Base-by-base conservation (phyloP, 2,329 filamentous ascomycete species). In the Clonostachys chloroleuca region DNA sequence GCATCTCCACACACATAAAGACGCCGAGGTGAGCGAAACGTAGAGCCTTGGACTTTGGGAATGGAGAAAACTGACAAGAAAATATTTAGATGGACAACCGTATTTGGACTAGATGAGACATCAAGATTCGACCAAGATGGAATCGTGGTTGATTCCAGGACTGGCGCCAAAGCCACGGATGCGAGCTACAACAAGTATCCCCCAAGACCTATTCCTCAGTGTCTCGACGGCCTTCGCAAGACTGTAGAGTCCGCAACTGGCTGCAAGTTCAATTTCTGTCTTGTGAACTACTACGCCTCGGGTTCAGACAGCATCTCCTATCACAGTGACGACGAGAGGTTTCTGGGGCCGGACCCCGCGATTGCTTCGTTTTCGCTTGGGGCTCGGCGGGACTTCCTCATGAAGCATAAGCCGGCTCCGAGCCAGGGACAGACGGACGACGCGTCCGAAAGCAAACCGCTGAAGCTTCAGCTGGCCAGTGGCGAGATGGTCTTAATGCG, bases 401-500 rank as follows among this genome's bases (percentile, higher is more conserved):
- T 92, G 77, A 91, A 89, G 65, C 87, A 89, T 58, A 92, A 92
- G 61, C 82, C 84, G 1, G 60, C 69, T 0, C 63, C 69, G 35
- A 56, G 54, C 43, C 47, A 58, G 14, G 52, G 50, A 17, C 14
- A n/a, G 14, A 18, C 14, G 17, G 36, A 18, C 7, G 36, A 8
- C 10, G 5, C 12, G 14, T 8, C 36, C 17, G 36, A n/a, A n/a
- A 42, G 60, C 7, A 75, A 70, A 52, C 66, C 69, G 5, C 53
- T 80, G 3, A 80, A 79, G 54, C 53, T 80, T 40, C 67, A 67
- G 0, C 69, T 92, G 16, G 78, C 66, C 0, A 82, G 80, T 42
- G 88, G 89, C 0, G 87, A 92, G 58, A 89, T 92, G 87, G 64
- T 92, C 5, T 66, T 92, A 18, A 92, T 92, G 88, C 76, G 78